Base-by-base conservation (phyloP, 495 filamentous ascomycete species). In the Massariosphaeria phaeospora region DNA sequence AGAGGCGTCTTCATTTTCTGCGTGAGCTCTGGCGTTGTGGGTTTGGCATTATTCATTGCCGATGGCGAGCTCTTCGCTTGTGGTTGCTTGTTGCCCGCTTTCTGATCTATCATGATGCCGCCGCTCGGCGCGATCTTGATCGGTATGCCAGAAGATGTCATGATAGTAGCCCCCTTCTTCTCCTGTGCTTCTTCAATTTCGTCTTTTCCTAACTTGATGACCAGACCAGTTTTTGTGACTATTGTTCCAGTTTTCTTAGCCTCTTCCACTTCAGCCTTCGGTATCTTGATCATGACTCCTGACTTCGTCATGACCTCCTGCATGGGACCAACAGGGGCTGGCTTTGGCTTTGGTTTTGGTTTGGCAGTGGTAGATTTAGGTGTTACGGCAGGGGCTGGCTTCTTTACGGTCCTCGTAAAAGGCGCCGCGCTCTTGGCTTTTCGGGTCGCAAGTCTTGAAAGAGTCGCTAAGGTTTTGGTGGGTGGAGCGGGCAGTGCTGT, bases 201-300 rank as follows among this genome's bases (percentile, higher is more conserved):
- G 11, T 50, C 43, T 13, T 52, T 55, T 25, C 36, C 40, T 0
- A 63, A 34, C 21, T 52, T 54, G 34, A 63, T 55, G 2, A 50
- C 39, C 7, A 59, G 31, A 1, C 61, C 61, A 10, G 41, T 55
- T 12, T 51, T 56, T 18, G 51, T 55, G 12, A 63, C 55, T 23
- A 59, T 38, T 1, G 55, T 55, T 11, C 55, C 51, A 6, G 55
- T 54, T 31, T 56, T 55, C 40, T 63, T 63, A 6, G 41, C 61
- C 26, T 63, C 50, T 34, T 63, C 55, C 11, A 57, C 55, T 35
- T 63, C 25, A n/a, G 44, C 20, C 44, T 55, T 59, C 8, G 61
- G 47, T 1, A 63, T 40, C 20, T 63, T 58, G 45, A 63, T 63
- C 23, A 52, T 45, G 23, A 63, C 48, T 12, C 61, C 61, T 10